Evolutionary conservation across 2,329 filamentous ascomycete genomes (phyloP), one percentile per base, ranked within the genome.

Genomic region (Monosporascus sp.): DNA sequence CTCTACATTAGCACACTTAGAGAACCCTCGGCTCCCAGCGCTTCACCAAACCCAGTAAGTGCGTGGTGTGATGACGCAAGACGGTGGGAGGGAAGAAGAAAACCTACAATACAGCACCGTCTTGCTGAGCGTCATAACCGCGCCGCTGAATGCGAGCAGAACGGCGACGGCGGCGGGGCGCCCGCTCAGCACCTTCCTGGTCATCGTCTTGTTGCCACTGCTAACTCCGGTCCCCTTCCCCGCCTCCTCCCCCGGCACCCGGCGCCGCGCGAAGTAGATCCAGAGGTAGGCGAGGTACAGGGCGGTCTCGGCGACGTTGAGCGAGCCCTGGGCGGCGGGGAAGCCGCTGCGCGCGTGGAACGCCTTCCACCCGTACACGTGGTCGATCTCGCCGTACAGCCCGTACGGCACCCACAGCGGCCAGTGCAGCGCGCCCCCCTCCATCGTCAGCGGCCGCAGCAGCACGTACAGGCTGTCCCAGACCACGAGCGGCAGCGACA

Each of bases 381-480:
- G 77, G 71, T 96, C 91, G 60, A 96, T 77, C 49, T 78, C 74
- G 53, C 87, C 89, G 73, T 96, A 96, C 1, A 95, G 81, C 64
- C 80, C 82, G 72, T 96, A 96, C 0, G 89, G 90, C 31, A 72
- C 74, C 80, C 83, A 96, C 43, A 96, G 63, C 1, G 88, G 88
- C 74, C 73, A 76, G 73, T 95, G 89, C 50, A 87, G 74, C 47
- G 70, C 72, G 17, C 90, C 90, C 60, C 89, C 89, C 0, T 86
- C 83, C 88, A 96, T 94, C 53, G 85, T 88, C 70, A 86, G 82
- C 31, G 91, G 91, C 20, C 91, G 88, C 51, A 89, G 74, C 47
- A 96, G 76, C 39, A 96, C 83, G 74, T 96, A 96, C 54, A 77
- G 75, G 31, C 81, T 82, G 73, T 96, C 91, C 91, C 91, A 96